A percentile compares a stretch with the other conserved stretches of the same genome.
These are phyloP conservation scores for Aaosphaeria arxii DNA, from an alignment of 2,329 filamentous ascomycete species.

Conservation along the genomic window DNA sequence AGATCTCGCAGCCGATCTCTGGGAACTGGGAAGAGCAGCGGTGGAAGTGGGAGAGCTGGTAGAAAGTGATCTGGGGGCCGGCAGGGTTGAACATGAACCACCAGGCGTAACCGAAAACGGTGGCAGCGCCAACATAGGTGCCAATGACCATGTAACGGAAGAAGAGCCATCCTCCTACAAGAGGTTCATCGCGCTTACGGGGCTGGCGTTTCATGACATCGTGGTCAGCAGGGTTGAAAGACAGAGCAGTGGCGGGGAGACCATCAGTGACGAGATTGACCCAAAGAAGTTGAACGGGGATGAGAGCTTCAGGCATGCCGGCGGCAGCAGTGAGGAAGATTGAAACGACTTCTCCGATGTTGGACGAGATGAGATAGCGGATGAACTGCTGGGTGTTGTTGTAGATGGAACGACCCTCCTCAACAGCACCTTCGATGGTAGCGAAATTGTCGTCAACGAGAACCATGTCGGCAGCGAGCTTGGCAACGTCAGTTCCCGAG, in stretches of 20 bases:
- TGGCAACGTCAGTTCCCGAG: conserved; percentile 93
- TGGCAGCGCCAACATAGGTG: conserved; percentile 89
- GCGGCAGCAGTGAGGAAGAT: conserved; percentile 96
- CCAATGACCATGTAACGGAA: conserved; percentile 97
- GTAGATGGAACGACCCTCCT: conserved; percentile 97
- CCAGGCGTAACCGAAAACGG: conserved; percentile 98
- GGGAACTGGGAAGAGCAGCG: conserved; percentile 82
- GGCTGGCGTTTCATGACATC: conserved; percentile 95
- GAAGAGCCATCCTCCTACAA: conserved; percentile 95
- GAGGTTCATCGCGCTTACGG: conserved; percentile 84
- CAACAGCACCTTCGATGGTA: conserved; percentile 92
- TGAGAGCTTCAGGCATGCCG: conserved; percentile 95
- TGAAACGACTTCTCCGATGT: conserved; percentile 98
- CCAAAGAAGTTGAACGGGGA: conserved; percentile 97
- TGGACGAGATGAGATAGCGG: conserved; percentile 96
- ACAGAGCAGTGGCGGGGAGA: conserved; percentile 90
- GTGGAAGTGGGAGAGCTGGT: conserved; percentile 89
- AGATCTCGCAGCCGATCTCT: conserved; percentile 90
- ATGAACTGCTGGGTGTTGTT: conserved; percentile 99
- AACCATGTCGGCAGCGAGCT: conserved; percentile 97
- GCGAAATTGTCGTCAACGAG: conserved; percentile 98
- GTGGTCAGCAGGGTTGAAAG: conserved; percentile 97
- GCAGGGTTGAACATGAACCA: conserved; percentile 97
- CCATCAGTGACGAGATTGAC: conserved; percentile 98
- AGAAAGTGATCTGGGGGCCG: conserved; percentile 89